Conservation (phyloP, 1,139 yeast genomes). For the Hansenula sp. region DNA sequence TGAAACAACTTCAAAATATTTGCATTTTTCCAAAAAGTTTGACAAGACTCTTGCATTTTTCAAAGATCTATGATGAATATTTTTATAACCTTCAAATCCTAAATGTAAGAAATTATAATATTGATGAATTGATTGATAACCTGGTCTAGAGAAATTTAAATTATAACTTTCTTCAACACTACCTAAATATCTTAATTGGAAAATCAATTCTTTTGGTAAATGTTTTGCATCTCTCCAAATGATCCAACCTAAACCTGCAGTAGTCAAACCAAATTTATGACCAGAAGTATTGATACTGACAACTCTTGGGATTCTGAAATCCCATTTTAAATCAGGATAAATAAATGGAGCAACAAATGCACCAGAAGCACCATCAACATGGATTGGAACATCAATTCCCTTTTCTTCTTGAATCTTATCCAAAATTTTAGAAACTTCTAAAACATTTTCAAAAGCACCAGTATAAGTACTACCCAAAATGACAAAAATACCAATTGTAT, state of each 20-base stretch:
- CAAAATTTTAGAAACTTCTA: slow-evolving; percentile 50
- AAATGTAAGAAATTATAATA: slow-evolving; percentile 72
- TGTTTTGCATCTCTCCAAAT: slow-evolving; percentile 65
- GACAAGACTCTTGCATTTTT: slow-evolving; percentile 70
- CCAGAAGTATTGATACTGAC: slow-evolving; percentile 89
- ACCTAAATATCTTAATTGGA: slow-evolving; percentile 80
- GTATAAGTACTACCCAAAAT: slow-evolving; percentile 91
- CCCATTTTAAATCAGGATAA: slow-evolving; percentile 77
- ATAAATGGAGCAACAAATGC: slow-evolving; percentile 84
- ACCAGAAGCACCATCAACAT: slow-evolving; percentile 93
- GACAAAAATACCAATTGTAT: slow-evolving; percentile 88
- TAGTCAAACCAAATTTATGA: slow-evolving; percentile 85
- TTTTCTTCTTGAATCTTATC: slow-evolving; percentile 66
- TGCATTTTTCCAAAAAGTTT: slow-evolving; percentile 57
- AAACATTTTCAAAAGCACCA: slow-evolving; percentile 84
- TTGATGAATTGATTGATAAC: slow-evolving; percentile 85
- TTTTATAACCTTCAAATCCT: slow-evolving; percentile 67
- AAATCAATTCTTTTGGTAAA: slow-evolving; percentile 68
- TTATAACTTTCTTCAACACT: slow-evolving; percentile 86
- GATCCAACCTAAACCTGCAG: slow-evolving; percentile 93
- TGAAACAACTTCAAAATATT: slow-evolving; percentile 70
- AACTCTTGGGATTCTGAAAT: slow-evolving; percentile 72
- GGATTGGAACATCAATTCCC: slow-evolving; percentile 72
- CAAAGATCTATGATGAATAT: slow-evolving; percentile 58
- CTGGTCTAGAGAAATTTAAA: slow-evolving; percentile 88